Evolutionary conservation across 768 basidiomycete species (phyloP), one percentile per base, ranked within the genome.

Genomic region (Suillus plorans): DNA sequence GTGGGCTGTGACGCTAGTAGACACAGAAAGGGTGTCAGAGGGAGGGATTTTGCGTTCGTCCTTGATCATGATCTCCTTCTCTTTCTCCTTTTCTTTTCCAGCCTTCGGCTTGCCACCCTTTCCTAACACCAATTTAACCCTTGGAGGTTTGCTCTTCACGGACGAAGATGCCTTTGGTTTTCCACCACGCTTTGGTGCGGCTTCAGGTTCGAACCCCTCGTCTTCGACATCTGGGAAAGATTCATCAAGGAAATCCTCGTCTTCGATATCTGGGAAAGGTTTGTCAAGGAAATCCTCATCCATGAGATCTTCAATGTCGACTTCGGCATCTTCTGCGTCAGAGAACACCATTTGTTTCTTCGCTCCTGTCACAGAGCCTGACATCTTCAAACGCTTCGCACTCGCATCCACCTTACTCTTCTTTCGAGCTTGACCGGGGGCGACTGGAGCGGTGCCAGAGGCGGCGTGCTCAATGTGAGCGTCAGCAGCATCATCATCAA

Each of bases 401-500:
- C 36, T 64, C 56, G 4, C 61, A 47, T 28, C 68, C 36, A 36
- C 66, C 66, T 45, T 67, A 28, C 53, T 62, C 67, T 42, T 61
- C 63, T n/a, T 70, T 60, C 63, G 56, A 20, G 63, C 25, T 44
- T 49, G 41, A 25, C 49, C 65, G 44, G 49, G 34, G 20, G 18
- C 22, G 9, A 14, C 25, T 50, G 42, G 45, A 68, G 57, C 25
- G n/a, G 37, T 41, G 25, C 50, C 25, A 9, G 50, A 14, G 39
- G 22, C 25, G 25, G 18, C 12, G 20, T 47, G 39, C 69, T 89
- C 83, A 80, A 91, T 85, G 65, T 82, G 85, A n/a, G 83, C 84
- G 72, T 90, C 89, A 50, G 90, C 78, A 34, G 16, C 66, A 47
- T 70, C 74, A 47, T 70, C 74, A 20, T 76, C 73, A 20, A 73